phyloP scores from a whole-genome alignment of 2,329 filamentous ascomycete genomes.

The Pseudopithomyces chartarum region DNA sequence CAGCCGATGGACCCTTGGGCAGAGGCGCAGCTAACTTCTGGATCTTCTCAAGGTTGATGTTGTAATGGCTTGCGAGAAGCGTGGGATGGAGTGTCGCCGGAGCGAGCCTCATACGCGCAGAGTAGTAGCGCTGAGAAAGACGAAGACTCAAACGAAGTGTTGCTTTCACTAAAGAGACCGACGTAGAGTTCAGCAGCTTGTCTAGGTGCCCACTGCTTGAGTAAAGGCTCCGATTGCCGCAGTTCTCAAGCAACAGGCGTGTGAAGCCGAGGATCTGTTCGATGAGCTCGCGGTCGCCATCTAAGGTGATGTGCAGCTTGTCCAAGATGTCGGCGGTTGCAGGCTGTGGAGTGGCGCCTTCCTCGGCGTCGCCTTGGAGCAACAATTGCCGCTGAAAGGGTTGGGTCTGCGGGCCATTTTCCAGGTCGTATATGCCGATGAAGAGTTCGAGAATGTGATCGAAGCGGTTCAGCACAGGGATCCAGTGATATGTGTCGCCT shows the following conservation, averaged over 20 bases:
- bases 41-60: constrained; percentile 74
- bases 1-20: constrained; percentile 64
- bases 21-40: constrained; percentile 85
- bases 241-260: constrained; percentile 86
- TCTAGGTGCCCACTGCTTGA: constrained; percentile 90
- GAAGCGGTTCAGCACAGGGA: constrained; percentile 89
- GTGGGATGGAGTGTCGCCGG: constrained; percentile 70
- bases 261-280: constrained; percentile 85
- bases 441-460: constrained; percentile 85
- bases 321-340: constrained; percentile 52
- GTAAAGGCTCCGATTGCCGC: constrained; percentile 95
- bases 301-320: constrained; percentile 67
- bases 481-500: constrained; percentile 98
- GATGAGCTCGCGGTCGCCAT: constrained; percentile 81
- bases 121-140: constrained; percentile 90
- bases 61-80: constrained; percentile 82
- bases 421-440: constrained; percentile 78
- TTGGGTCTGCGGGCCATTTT: constrained; percentile 77
- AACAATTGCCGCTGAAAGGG: constrained; percentile 73
- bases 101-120: constrained; percentile 76
- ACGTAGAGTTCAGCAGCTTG: constrained; percentile 86
- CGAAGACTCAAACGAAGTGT: constrained; percentile 82
- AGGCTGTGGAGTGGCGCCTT: constrained; percentile 34
- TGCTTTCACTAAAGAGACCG: constrained; percentile 74
- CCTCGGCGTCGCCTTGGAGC: constrained; percentile 61